Evolutionary conservation across 2,329 filamentous ascomycete genomes (phyloP).

Genomic region (Aspergillus floridensis): DNA sequence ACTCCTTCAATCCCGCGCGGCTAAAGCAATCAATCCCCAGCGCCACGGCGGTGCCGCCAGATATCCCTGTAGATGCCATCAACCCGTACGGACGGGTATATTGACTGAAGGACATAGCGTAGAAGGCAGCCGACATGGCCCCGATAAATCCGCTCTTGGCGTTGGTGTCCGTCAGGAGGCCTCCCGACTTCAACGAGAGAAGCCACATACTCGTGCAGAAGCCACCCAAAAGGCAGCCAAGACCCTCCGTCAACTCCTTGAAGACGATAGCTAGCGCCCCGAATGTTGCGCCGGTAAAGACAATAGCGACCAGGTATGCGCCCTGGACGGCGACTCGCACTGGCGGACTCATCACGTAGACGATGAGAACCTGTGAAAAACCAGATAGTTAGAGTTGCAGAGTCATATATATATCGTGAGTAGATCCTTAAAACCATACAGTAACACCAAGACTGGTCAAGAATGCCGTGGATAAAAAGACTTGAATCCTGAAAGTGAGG

Average conservation of each 20-base stretch:
- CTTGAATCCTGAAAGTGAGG: slow-evolving; percentile 55
- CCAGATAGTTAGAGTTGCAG: not conserved
- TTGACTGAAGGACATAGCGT: slow-evolving; percentile 73
- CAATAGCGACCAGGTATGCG: slow-evolving; percentile 76
- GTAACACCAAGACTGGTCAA: slow-evolving; percentile 70
- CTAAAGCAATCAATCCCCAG: slow-evolving; percentile 90
- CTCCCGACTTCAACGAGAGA: slow-evolving; percentile 71
- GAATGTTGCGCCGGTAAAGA: slow-evolving; percentile 69
- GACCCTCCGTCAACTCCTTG: slow-evolving; percentile 74
- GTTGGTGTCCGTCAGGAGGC: slow-evolving; percentile 62
- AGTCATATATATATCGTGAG: too few species aligned
- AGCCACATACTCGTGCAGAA: slow-evolving; percentile 92
- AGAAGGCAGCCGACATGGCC: slow-evolving; percentile 65
- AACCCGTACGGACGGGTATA: slow-evolving; percentile 75
- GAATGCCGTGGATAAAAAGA: slow-evolving; percentile 76
- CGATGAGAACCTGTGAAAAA: slow-evolving; percentile 61
- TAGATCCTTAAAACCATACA: slow-evolving; percentile 34
- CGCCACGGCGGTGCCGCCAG: slow-evolving; percentile 73
- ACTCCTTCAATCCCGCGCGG: slow-evolving; percentile 87
- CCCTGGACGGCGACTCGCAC: slow-evolving; percentile 75
- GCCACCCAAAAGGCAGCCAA: slow-evolving; percentile 84
- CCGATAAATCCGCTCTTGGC: slow-evolving; percentile 74
- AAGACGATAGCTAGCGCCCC: slow-evolving; percentile 76
- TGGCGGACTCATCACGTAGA: slow-evolving; percentile 83
- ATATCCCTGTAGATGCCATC: slow-evolving; percentile 74